Conservation (phyloP, 129 eudicot genomes). For the Chrysanthemum lavandulifolium region DNA sequence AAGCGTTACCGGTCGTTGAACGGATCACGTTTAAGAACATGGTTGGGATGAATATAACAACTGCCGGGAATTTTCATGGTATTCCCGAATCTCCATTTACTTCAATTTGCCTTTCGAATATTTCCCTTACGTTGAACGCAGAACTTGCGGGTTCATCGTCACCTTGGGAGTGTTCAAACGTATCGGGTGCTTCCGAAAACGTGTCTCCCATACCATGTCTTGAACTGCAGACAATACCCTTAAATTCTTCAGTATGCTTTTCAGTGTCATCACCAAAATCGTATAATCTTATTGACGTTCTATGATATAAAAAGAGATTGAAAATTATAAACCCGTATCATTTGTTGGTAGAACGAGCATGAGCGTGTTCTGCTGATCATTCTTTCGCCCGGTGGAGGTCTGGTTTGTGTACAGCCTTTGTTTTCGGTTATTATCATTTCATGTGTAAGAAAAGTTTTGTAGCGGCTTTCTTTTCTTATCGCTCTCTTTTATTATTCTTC, state of each 20-base stretch:
- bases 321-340: conserved; percentile 25
- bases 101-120: conserved; percentile 51
- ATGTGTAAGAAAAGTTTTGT: conserved; percentile 90
- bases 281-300: conserved; percentile 37
- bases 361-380: conserved; percentile 33
- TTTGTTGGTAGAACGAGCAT: conserved; percentile 38
- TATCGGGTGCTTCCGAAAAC: conserved; percentile 57
- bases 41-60: conserved; percentile 47
- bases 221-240: conserved; percentile 47
- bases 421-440: conserved; percentile 43
- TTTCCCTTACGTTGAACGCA: conserved; percentile 42
- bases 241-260: conserved; percentile 36
- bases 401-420: conserved; percentile 75
- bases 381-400: conserved; percentile 25
- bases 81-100: conserved; percentile 72
- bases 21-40: conserved; percentile 50
- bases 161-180: conserved; percentile 68
- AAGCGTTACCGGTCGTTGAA: conserved; percentile 57
- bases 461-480: too few relatives aligned
- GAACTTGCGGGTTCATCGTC: conserved; percentile 26
- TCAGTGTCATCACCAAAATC: conserved; percentile 22
- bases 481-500: too few relatives aligned
- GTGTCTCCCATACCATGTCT: conserved; percentile 79
- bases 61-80: conserved; percentile 64
- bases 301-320: conserved; percentile 28